Percentiles rank a stretch among this genome's conserved stretches.
These are phyloP conservation scores for Cocos nucifera DNA, from an alignment of 176 grass and related monocot genomes.

Conservation along the genomic window DNA sequence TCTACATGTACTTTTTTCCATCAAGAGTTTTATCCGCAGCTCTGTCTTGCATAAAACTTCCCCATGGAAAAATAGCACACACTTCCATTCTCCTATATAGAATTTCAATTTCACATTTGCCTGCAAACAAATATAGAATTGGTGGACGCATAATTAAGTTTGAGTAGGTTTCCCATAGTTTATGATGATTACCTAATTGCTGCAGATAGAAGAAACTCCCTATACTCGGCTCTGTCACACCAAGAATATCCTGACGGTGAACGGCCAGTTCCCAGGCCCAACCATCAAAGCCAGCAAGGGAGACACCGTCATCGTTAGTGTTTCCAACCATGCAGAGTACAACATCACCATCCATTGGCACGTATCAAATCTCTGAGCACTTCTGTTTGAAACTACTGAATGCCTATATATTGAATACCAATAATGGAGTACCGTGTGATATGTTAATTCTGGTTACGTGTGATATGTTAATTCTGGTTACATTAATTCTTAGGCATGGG, in stretches of 20 bases:
- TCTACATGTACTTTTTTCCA: no score
- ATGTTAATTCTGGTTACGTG: neutral
- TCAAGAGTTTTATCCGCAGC: no score
- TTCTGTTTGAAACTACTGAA: neutral
- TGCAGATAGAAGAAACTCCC: constrained; percentile 43
- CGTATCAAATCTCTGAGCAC: neutral
- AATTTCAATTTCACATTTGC: no score
- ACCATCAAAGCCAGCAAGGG: constrained; percentile 46
- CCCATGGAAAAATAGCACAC: no score
- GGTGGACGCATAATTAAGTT: no score
- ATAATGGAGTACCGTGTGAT: no score
- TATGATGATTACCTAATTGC: no score
- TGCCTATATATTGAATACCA: no score
- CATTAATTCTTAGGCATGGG: constrained; percentile 37
- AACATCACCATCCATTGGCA: constrained; percentile 76
- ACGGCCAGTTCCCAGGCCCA: constrained; percentile 58
- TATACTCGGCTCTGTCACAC: constrained; percentile 42
- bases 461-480: neutral
- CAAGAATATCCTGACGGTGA: constrained; percentile 58
- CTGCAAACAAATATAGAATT: no score
- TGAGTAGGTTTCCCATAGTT: no score
- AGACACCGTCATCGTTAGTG: constrained; percentile 41
- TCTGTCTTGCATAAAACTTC: no score
- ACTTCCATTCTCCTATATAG: no score
- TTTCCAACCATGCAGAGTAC: constrained; percentile 45